Evolutionary conservation across 192 early-diverging fungal genomes (phyloP).

Genomic region (Podila minutissima): DNA sequence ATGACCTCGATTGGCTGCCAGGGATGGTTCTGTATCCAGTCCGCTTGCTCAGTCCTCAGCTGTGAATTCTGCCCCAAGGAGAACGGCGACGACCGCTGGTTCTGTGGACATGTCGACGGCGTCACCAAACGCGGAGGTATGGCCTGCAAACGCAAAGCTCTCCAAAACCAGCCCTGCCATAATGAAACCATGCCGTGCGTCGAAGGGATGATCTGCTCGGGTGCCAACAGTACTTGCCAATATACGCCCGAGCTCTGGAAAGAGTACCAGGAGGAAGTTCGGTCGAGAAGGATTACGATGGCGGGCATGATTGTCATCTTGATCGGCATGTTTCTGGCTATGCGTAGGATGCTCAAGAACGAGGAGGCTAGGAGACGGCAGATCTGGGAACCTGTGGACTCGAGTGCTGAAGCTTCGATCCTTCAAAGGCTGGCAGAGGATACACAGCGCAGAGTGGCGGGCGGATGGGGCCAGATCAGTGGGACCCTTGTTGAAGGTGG

Average conservation of each 20-base stretch:
- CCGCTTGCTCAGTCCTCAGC: constrained; percentile 13
- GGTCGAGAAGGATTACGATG: constrained; percentile 43
- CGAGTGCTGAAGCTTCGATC: constrained; percentile 46
- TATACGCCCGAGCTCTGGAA: constrained; percentile 24
- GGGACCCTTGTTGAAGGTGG: constrained; percentile 44
- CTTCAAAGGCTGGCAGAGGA: constrained; percentile 41
- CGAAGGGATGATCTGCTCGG: constrained; percentile 8
- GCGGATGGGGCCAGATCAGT: constrained; percentile 50
- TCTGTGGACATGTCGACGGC: constrained; percentile 42
- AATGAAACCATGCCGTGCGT: constrained; percentile 45
- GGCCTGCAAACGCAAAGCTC: constrained; percentile 32
- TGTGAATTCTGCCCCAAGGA: constrained; percentile 20
- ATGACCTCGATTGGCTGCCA: constrained; percentile 34
- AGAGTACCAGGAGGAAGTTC: constrained; percentile 31
- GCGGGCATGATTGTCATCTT: constrained; percentile 41
- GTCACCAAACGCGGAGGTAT: constrained; percentile 24
- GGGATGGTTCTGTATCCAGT: constrained; percentile 45
- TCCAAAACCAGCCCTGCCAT: constrained; percentile 16
- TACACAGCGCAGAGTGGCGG: constrained; percentile 40
- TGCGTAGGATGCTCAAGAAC: constrained; percentile 50
- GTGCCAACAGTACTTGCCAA: constrained; percentile 37
- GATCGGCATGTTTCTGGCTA: constrained; percentile 45
- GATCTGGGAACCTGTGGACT: constrained; percentile 51
- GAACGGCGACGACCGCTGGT: constrained; percentile 28
- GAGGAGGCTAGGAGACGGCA: constrained; percentile 45